phyloP scores from a whole-genome alignment of 2,329 filamentous ascomycete genomes.

The Colletotrichum viniferum region DNA sequence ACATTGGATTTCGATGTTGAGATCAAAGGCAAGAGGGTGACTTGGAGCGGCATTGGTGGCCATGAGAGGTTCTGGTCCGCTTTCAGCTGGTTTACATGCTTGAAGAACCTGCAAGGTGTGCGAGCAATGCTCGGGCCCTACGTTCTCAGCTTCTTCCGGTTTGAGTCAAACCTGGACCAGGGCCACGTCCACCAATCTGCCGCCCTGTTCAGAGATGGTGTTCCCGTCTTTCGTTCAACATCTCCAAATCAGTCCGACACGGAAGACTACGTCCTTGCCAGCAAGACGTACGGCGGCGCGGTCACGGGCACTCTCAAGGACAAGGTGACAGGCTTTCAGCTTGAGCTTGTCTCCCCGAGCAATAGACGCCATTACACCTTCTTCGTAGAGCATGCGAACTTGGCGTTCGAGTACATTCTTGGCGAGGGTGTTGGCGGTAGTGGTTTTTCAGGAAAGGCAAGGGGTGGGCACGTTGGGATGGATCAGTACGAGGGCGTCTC shows the following conservation, averaged over 20 bases:
- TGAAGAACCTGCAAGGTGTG: not conserved
- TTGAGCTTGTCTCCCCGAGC: not conserved
- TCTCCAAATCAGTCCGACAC: not conserved
- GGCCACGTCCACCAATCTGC: not conserved
- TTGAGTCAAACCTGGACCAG: not conserved
- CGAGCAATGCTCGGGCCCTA: not conserved
- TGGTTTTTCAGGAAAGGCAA: slow-evolving; percentile 10
- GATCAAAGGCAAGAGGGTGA: not conserved
- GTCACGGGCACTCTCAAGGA: slow-evolving; percentile 23
- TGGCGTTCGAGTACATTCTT: not conserved
- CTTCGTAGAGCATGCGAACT: not conserved
- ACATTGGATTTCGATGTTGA: not conserved
- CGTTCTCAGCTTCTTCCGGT: not conserved
- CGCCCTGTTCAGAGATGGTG: not conserved
- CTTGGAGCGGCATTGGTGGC: not conserved
- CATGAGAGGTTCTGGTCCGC: not conserved
- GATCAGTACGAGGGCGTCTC: slow-evolving; percentile 17
- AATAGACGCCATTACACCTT: not conserved
- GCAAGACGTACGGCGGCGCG: slow-evolving; percentile 19
- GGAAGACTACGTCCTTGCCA: not conserved
- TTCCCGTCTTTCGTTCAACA: not conserved
- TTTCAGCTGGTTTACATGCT: not conserved
- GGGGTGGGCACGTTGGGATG: slow-evolving; percentile 8
- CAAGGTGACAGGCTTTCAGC: not conserved
- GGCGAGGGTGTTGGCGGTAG: slow-evolving; percentile 22